Conservation (phyloP, 1,284 basidiomycete genomes). For the Heterobasidion annosum region DNA sequence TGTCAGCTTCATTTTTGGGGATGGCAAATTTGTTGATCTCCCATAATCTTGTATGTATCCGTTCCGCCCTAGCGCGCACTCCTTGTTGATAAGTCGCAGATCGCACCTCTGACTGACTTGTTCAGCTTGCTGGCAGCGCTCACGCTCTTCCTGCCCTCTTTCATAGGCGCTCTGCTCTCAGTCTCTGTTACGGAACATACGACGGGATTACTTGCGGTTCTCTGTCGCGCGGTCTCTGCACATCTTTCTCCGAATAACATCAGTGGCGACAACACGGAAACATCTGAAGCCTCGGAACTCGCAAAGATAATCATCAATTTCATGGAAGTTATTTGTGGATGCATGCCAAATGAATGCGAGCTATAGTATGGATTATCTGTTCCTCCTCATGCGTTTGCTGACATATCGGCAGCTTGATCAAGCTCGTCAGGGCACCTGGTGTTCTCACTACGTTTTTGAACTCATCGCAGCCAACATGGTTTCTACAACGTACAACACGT, state of each 20-base stretch:
- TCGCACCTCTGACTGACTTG: conserved; percentile 9
- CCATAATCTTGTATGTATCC: background rate
- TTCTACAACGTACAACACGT: conserved; percentile 36
- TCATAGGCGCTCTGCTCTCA: conserved; percentile 6
- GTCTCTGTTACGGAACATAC: background rate
- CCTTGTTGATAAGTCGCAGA: conserved; percentile 2
- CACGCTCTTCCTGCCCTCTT: conserved; percentile 10
- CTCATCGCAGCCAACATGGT: conserved; percentile 36
- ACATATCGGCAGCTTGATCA: conserved; percentile 10
- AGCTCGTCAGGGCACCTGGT: conserved; percentile 27
- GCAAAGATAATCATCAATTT: background rate
- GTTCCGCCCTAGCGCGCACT: background rate
- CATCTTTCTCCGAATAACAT: background rate
- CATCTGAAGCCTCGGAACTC: background rate
- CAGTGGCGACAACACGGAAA: background rate
- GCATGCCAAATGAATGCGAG: conserved; percentile 20
- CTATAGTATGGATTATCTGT: background rate
- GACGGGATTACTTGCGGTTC: background rate
- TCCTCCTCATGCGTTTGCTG: conserved; percentile 23
- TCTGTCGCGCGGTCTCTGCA: background rate
- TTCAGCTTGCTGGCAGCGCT: conserved; percentile 10
- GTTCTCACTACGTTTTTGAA: conserved; percentile 41
- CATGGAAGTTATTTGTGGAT: background rate
- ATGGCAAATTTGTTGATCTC: conserved; percentile 5
- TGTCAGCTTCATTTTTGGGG: background rate